Percentiles rank a stretch among this genome's conserved stretches.
Conservation (phyloP, 805 yeast genomes). For the Saccharomyces paradoxus region DNA sequence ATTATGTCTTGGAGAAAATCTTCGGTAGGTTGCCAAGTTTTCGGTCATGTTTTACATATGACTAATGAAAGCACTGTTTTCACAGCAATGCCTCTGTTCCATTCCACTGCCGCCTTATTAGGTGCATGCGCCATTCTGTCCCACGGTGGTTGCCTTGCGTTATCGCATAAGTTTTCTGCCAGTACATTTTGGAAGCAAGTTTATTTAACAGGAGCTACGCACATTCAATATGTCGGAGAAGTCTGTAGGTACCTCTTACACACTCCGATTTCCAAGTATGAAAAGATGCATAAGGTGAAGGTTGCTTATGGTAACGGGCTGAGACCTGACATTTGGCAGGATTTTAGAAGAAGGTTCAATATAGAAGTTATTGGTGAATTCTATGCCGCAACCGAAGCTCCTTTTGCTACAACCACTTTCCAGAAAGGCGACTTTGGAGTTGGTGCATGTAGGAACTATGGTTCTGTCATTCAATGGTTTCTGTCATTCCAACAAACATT, state of each 20-base stretch:
- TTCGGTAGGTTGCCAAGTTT: slow-evolving; percentile 58
- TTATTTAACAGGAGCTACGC: slow-evolving; percentile 59
- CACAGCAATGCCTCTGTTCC: slow-evolving; percentile 93
- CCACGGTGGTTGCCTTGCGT: slow-evolving; percentile 66
- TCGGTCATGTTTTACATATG: slow-evolving; percentile 61
- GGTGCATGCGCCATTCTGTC: slow-evolving; percentile 67
- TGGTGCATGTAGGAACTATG: slow-evolving; percentile 83
- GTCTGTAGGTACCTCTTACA: slow-evolving; percentile 78
- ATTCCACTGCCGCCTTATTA: slow-evolving; percentile 84
- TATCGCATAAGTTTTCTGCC: slow-evolving; percentile 77
- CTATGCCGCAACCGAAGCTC: slow-evolving; percentile 90
- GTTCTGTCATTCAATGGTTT: slow-evolving; percentile 45
- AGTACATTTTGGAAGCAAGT: slow-evolving; percentile 87
- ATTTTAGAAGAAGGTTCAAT: slow-evolving; percentile 68
- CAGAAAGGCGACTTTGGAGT: slow-evolving; percentile 74
- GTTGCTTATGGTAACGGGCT: slow-evolving; percentile 89
- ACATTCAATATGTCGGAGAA: slow-evolving; percentile 90
- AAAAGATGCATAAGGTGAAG: slow-evolving; percentile 47
- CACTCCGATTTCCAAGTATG: slow-evolving; percentile 58
- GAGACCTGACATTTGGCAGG: slow-evolving; percentile 79
- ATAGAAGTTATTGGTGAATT: slow-evolving; percentile 78
- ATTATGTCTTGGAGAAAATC: slow-evolving; percentile 87
- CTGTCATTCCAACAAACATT: slow-evolving; percentile 49
- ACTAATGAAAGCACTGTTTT: slow-evolving; percentile 50
- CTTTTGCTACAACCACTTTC: slow-evolving; percentile 73